Evolutionary conservation across 2,329 filamentous ascomycete species (phyloP), one percentile per base, ranked within the genome.

Genomic region (Arthrobotrys pseudoclavata): DNA sequence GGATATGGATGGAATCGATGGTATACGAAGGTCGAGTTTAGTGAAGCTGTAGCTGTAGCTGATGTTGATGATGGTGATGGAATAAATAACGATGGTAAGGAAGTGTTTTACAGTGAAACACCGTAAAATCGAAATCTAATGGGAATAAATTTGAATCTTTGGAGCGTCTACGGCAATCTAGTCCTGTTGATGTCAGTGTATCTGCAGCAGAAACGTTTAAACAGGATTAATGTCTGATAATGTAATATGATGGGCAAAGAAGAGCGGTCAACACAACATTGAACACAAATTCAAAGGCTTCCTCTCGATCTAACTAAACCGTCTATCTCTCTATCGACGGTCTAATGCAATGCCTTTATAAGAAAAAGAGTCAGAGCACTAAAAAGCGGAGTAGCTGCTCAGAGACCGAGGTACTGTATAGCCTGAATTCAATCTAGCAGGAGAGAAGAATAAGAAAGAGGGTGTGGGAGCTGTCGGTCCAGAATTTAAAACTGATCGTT

Each of bases 401-500:
- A 66, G 31, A 61, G 42, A 37, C 69, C 29, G 60, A 66, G 48
- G 60, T 76, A 40, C n/a, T 40, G 34, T 40, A 77, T 66, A 77
- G 74, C 57, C 74, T 77, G 74, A 77, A 77, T 77, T 61, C 74
- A 29, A 37, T 47, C 50, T 40, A 60, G 34, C 55, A 60, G 55
- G 48, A 70, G 67, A 45, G 18, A 45, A 15, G 22, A 66, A 45
- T 13, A 45, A 15, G 22, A 66, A 57, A 42, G 63, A 37, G 40
- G 57, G 71, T 69, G 72, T 61, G 66, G 50, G 40, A 66, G 72
- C 55, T 62, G 37, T 37, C 12, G 24, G 60, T 15, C 53, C 29
- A 62, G 62, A 68, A 67, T 61, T 47, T 55, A 66, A 50, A 26
- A 42, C 13, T 22, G 7, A 48, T 24, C 13, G 20, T 57, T 4